Conservation (phyloP, 305 asterid genomes). For the Fraxinus sp. region DNA sequence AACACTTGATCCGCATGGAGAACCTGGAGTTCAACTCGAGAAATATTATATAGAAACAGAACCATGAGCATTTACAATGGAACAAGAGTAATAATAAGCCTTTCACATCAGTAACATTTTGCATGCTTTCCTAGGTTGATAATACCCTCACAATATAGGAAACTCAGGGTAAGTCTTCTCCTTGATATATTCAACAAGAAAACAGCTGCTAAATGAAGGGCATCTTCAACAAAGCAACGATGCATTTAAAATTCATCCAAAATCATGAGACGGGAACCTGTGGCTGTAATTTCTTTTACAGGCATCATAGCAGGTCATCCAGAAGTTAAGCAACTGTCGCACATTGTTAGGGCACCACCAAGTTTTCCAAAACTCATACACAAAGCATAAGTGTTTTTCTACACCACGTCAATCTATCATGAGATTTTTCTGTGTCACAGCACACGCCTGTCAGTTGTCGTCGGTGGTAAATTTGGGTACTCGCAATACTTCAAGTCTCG, state of each 20-base stretch:
- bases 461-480: neutral
- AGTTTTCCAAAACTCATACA: neutral
- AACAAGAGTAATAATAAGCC: neutral
- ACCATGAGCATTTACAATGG: neutral
- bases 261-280: neutral
- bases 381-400: neutral
- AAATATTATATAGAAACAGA: neutral
- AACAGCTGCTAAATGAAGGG: neutral
- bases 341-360: neutral
- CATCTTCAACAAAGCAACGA: neutral
- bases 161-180: neutral
- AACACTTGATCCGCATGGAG: neutral
- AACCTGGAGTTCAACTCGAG: neutral
- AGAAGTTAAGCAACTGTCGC: neutral
- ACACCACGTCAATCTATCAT: neutral
- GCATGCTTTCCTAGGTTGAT: neutral
- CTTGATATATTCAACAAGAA: neutral
- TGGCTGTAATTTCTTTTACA: neutral
- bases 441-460: neutral
- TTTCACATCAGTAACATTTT: neutral
- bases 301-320: neutral
- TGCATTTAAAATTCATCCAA: neutral
- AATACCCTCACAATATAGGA: neutral
- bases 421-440: neutral
- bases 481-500: neutral